Conservation (phyloP, 2,329 filamentous ascomycete genomes). For the Daldinia sp. region DNA sequence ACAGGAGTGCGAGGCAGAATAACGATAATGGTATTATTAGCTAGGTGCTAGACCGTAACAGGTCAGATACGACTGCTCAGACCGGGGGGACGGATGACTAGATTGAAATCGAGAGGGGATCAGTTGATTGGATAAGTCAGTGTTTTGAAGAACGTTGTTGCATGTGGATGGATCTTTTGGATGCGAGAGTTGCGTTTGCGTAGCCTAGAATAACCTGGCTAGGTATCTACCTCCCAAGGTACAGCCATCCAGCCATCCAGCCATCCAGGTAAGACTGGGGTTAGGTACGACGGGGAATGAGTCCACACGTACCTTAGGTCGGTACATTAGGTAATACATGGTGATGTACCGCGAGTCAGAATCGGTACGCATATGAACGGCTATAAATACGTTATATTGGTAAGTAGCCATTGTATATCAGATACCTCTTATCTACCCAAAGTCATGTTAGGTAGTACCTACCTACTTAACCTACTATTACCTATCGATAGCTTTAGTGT, state of each 20-base stretch:
- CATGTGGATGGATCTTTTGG: constrained; percentile 25
- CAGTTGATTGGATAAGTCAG: constrained; percentile 25
- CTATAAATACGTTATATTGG: too few species aligned
- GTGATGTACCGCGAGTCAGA: too few species aligned
- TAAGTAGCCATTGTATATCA: too few species aligned
- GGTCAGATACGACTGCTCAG: constrained; percentile 14
- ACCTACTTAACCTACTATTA: too few species aligned
- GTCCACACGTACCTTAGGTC: constrained; percentile 9
- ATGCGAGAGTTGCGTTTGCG: too few species aligned
- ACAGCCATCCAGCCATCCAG: too few species aligned
- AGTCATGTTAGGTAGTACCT: not conserved
- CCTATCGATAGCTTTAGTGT: not conserved
- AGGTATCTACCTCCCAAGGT: not conserved
- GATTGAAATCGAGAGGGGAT: constrained; percentile 21
- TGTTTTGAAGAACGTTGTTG: constrained; percentile 21
- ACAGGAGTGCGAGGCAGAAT: constrained; percentile 31
- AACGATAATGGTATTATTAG: constrained; percentile 22
- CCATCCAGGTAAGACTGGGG: not conserved
- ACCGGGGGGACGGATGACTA: constrained; percentile 20
- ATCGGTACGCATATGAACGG: too few species aligned
- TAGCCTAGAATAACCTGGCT: constrained; percentile 2
- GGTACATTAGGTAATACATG: not conserved
- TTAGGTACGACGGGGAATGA: too few species aligned
- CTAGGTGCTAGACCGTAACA: constrained; percentile 14
- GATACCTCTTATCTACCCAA: not conserved